Evolutionary conservation across 225 moss, liverwort and hornwort species (phyloP).

Genomic region (Straminergon stramineum): DNA sequence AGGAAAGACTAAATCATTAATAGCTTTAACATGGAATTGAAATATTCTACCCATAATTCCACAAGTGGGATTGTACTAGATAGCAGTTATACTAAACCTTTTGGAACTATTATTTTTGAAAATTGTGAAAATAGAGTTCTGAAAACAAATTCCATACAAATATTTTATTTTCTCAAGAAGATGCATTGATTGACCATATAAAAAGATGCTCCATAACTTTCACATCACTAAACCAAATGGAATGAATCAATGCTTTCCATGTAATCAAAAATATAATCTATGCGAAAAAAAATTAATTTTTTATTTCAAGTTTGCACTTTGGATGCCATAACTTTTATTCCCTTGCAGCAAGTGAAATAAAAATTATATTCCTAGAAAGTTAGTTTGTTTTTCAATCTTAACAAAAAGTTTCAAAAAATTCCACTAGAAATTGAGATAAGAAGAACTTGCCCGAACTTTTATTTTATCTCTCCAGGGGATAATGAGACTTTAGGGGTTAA

Average conservation of each 20-base stretch:
- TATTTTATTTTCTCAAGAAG: not conserved
- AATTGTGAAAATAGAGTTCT: not conserved
- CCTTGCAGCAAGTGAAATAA: not conserved
- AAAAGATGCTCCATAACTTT: not conserved
- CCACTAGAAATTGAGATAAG: not conserved
- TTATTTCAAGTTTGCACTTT: not conserved
- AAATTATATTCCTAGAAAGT: accelerated
- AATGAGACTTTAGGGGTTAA: not conserved
- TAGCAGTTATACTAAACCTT: too few species aligned
- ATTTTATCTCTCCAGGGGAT: not conserved
- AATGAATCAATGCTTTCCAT: not conserved
- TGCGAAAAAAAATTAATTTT: too few species aligned
- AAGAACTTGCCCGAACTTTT: not conserved
- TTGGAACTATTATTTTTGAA: too few species aligned
- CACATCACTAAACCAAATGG: not conserved
- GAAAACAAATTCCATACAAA: not conserved
- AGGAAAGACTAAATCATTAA: too few species aligned
- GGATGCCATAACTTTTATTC: not conserved
- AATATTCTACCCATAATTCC: too few species aligned
- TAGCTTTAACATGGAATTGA: too few species aligned
- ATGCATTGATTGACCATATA: not conserved
- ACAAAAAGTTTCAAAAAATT: too few species aligned
- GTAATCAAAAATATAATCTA: not conserved
- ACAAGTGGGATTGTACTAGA: too few species aligned
- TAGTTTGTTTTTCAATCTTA: not conserved